Evolutionary conservation across 176 grass and related monocot species (phyloP).

Genomic region (Melocanna baccifera): DNA sequence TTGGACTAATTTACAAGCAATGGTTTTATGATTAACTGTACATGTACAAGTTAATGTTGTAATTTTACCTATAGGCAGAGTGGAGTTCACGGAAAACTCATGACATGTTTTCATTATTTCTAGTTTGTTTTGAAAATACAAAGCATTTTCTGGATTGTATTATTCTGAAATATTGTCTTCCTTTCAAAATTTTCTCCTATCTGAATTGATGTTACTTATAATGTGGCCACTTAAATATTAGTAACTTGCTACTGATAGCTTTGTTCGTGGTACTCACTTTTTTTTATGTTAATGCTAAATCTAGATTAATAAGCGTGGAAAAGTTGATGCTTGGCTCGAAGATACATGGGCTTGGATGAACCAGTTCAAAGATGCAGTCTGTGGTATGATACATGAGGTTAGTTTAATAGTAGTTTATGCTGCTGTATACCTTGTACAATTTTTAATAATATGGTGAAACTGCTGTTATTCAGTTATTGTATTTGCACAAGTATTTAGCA

Average conservation of each 20-base stretch:
- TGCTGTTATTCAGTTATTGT: slow-evolving; percentile 16
- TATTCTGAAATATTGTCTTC: slow-evolving; percentile 3
- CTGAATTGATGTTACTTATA: slow-evolving; percentile 29
- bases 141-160: slow-evolving; percentile 7
- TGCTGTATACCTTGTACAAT: slow-evolving; percentile 20
- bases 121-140: slow-evolving; percentile 22
- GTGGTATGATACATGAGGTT: slow-evolving; percentile 66
- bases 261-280: slow-evolving; percentile 32
- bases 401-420: slow-evolving; percentile 14
- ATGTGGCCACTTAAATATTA: not conserved
- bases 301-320: slow-evolving; percentile 67
- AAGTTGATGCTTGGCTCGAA: slow-evolving; percentile 88
- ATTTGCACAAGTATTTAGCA: slow-evolving; percentile 13
- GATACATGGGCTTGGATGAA: slow-evolving; percentile 84
- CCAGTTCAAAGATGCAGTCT: slow-evolving; percentile 76
- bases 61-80: not conserved
- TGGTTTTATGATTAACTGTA: slow-evolving; percentile 8
- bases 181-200: slow-evolving; percentile 18
- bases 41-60: not conserved
- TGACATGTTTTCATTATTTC: not conserved
- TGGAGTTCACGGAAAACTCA: slow-evolving; percentile 18
- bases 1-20: slow-evolving; percentile 3
- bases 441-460: slow-evolving; percentile 12
- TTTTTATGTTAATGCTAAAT: slow-evolving; percentile 36
- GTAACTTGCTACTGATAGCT: not conserved